These are phyloP conservation scores for Trypethelium eluteriae DNA, from an alignment of 495 filamentous ascomycete species.

Conservation along the genomic window DNA sequence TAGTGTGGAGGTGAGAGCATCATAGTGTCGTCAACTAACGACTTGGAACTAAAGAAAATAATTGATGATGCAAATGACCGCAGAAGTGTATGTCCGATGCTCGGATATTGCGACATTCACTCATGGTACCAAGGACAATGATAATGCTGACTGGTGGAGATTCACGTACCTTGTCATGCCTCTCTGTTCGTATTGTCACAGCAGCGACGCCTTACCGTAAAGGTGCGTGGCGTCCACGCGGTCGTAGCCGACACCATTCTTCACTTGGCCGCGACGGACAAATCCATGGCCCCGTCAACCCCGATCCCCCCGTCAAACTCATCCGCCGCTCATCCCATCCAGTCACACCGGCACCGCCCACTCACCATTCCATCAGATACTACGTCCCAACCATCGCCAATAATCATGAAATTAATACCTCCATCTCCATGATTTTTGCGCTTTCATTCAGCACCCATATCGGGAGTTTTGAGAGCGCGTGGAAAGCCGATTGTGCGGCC, in stretches of 20 bases:
- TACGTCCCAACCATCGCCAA: slow-evolving; percentile 16
- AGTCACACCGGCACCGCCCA: slow-evolving; percentile 2
- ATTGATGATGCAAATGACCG: neutral
- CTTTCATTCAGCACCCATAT: slow-evolving; percentile 24
- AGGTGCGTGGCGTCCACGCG: too few relatives aligned
- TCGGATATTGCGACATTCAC: too few relatives aligned
- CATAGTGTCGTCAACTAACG: neutral
- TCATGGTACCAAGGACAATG: too few relatives aligned
- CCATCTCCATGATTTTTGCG: slow-evolving; percentile 5
- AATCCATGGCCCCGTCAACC: slow-evolving; percentile 6
- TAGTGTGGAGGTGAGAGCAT: neutral
- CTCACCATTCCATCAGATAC: slow-evolving; percentile 13
- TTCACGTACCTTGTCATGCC: neutral
- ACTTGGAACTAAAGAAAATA: neutral
- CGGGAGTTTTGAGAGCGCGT: slow-evolving; percentile 17
- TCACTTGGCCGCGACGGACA: neutral
- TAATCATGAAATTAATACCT: slow-evolving; percentile 15
- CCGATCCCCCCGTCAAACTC: slow-evolving; percentile 8
- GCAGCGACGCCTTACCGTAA: neutral
- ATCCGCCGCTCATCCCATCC: slow-evolving; percentile 5
- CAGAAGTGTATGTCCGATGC: too few relatives aligned
- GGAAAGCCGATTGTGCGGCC: neutral
- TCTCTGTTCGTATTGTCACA: neutral
- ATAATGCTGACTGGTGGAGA: neutral
- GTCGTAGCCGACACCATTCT: neutral